A percentile compares a stretch with the other conserved stretches of the same genome.
Conservation (phyloP, 2,329 filamentous ascomycete species). For the Aaosphaeria arxii region DNA sequence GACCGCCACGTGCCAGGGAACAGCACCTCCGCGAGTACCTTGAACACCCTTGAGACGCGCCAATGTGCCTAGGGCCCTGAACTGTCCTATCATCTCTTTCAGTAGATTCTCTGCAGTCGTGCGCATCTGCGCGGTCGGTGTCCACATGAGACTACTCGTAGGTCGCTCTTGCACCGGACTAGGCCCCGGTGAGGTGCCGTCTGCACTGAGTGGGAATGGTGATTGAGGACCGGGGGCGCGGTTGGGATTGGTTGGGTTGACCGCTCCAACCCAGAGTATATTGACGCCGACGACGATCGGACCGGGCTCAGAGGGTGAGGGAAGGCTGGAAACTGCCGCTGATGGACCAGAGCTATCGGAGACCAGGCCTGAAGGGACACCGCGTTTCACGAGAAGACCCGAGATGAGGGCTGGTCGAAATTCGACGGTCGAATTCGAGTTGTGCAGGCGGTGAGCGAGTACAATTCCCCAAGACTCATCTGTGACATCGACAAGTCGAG, state of each 20-base stretch:
- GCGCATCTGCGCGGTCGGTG: slow-evolving; percentile 27
- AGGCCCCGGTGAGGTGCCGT: slow-evolving; percentile 19
- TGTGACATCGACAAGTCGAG: slow-evolving; percentile 67
- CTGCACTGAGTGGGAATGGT: slow-evolving; percentile 15
- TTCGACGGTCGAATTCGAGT: slow-evolving; percentile 31
- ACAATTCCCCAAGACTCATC: slow-evolving; percentile 77
- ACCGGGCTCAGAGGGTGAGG: slow-evolving; percentile 11
- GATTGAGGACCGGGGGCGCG: slow-evolving; percentile 28
- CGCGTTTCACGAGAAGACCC: slow-evolving; percentile 45
- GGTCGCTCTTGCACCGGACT: slow-evolving; percentile 11
- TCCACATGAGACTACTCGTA: slow-evolving; percentile 31
- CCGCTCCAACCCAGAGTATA: slow-evolving; percentile 46
- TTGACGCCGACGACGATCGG: slow-evolving; percentile 41
- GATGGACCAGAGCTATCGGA: slow-evolving; percentile 4
- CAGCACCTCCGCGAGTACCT: slow-evolving; percentile 55
- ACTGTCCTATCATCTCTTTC: slow-evolving; percentile 68
- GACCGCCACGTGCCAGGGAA: slow-evolving; percentile 75
- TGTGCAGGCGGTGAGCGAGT: slow-evolving; percentile 56
- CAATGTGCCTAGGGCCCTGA: slow-evolving; percentile 65
- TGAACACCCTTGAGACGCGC: slow-evolving; percentile 63
- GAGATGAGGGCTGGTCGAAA: slow-evolving; percentile 39
- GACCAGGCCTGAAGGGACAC: slow-evolving; percentile 11
- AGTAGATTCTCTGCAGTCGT: slow-evolving; percentile 58
- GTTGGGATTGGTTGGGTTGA: slow-evolving; percentile 25
- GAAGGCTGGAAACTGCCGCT: slow-evolving; percentile 15